Base-by-base conservation (phyloP, 805 yeast genomes). In the Priceomyces haplophilus region DNA sequence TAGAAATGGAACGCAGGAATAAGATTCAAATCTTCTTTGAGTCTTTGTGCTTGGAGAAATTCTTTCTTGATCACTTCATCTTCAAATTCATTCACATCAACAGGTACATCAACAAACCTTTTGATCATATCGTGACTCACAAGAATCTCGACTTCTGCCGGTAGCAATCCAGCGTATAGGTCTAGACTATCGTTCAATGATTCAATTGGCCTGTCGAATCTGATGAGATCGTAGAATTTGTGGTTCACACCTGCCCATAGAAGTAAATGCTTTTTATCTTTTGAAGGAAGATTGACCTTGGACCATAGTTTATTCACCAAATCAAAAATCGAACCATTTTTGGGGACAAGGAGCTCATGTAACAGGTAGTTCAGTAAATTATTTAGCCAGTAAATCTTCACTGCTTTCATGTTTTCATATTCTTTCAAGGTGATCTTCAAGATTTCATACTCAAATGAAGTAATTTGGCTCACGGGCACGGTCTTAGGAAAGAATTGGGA, bases 1-100 rank as follows among this genome's bases (percentile, higher is more conserved):
- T 82, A 78, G 64, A 83, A 90, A 57, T 89, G 97, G 50, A 80
- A 72, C 1, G 83, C 95, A 3, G 85, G 76, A 2, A 86, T 74
- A 33, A 85, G 54, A 51, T 70, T 73, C 50, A 54, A 56, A 34
- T 38, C 62, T 41, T 58, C 65, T 47, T 44, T 55, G 53, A 51
- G 49, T 32, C 46, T 49, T 46, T 51, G 61, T 3, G 64, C 54
- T 27, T 51, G 13, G 33, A 50, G 34, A 38, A 48, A 55, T 44
- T 65, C 70, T 25, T 56, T 50, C 30, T 41, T 55, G 7, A 53
- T 46, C 24, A 52, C 47, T 16, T 57, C 62, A 43, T 63, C 59
- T 16, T 54, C 58, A 29, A 63, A 50, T 7, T 56, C 65, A 7
- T 52, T 51, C 10, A 52, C 43, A 32, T 50, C 42, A 5, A 54